Percentiles rank a stretch among this genome's conserved stretches.
Evolutionary conservation across 371 early-diverging fungal species (phyloP).

Genomic region (Caulochytrium protostelioides): DNA sequence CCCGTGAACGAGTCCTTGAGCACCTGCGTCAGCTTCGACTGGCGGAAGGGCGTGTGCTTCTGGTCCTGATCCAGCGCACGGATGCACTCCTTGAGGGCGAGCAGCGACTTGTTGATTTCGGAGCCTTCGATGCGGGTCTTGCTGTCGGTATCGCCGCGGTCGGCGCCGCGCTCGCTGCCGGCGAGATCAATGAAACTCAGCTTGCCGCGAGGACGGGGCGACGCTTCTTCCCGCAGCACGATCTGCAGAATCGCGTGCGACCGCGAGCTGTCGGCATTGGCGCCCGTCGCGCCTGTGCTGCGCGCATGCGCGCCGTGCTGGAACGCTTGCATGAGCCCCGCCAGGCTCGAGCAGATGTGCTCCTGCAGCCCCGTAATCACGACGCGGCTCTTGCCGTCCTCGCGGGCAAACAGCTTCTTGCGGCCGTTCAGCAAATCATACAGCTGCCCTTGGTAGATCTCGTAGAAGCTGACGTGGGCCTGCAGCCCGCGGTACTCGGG

Average conservation of each 20-base stretch:
- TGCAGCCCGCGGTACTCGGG: constrained; percentile 40
- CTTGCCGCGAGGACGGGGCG: constrained; percentile 33
- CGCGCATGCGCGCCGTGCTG: constrained; percentile 69
- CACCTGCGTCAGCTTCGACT: constrained; percentile 92
- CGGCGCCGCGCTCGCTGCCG: constrained; percentile 95
- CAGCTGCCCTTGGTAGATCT: constrained; percentile 92
- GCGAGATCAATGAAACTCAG: constrained; percentile 96
- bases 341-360: constrained; percentile 46
- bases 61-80: constrained; percentile 84
- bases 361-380: constrained; percentile 68
- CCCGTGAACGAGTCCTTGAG: constrained; percentile 96
- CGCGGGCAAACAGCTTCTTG: constrained; percentile 69
- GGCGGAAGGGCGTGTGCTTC: constrained; percentile 86
- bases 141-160: constrained; percentile 74
- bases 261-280: constrained; percentile 87
- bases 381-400: constrained; percentile 86
- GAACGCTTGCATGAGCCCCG: constrained; percentile 67
- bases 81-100: constrained; percentile 94
- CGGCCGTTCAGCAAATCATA: constrained; percentile 77
- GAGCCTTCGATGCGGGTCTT: constrained; percentile 92
- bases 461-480: constrained; percentile 77
- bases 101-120: constrained; percentile 93
- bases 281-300: constrained; percentile 83
- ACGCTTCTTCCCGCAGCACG: constrained; percentile 33
- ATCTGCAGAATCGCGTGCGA: constrained; percentile 96